Conservation (phyloP, 2,329 filamentous ascomycete species). For the Phoma sp. region DNA sequence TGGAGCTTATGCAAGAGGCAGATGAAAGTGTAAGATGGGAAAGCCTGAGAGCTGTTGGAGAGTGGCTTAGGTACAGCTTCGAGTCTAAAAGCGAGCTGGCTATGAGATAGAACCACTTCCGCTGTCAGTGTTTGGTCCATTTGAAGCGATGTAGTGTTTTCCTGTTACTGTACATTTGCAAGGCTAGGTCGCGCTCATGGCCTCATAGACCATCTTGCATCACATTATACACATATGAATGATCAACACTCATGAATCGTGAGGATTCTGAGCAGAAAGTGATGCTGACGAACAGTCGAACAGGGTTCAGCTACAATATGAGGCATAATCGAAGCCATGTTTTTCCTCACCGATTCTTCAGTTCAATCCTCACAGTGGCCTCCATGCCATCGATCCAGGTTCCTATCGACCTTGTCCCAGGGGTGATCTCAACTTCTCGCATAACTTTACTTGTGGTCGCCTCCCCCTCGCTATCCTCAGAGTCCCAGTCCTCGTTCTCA, state of each 20-base stretch:
- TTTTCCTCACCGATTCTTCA: conserved; percentile 25
- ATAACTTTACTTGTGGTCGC: conserved; percentile 77
- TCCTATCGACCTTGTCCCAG: conserved; percentile 81
- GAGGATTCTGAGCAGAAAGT: neutral
- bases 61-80: conserved; percentile 74
- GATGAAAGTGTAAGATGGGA: conserved; percentile 94
- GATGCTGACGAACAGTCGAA: neutral
- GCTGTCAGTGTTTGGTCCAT: neutral
- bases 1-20: conserved; percentile 90
- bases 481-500: conserved; percentile 58
- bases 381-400: conserved; percentile 81
- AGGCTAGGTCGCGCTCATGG: conserved; percentile 1
- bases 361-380: conserved; percentile 74
- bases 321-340: neutral
- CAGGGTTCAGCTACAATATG: neutral
- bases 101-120: conserved; percentile 27
- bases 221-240: neutral
- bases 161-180: conserved; percentile 16
- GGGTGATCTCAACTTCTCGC: conserved; percentile 79
- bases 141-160: conserved; percentile 15
- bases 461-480: conserved; percentile 50
- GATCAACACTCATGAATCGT: neutral
- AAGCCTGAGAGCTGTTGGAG: conserved; percentile 82
- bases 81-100: conserved; percentile 47
- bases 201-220: conserved; percentile 17